Conservation (phyloP, 106 monocot species). For the Iris macrosiphon region DNA sequence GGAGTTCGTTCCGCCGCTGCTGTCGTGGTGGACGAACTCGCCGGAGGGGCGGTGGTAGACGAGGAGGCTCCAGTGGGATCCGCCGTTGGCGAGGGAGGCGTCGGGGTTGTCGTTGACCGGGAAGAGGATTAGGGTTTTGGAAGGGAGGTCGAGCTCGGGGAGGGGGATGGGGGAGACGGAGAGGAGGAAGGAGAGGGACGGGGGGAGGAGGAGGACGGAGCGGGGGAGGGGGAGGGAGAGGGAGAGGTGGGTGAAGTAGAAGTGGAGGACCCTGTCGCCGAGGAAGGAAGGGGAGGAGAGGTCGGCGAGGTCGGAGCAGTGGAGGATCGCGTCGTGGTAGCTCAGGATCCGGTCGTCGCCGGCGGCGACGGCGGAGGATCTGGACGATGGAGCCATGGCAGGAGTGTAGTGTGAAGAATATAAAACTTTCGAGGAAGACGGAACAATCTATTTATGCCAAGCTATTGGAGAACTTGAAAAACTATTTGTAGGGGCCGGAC, state of each 20-base stretch:
- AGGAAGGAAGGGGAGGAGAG: conserved; percentile 1
- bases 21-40: conserved; percentile 75
- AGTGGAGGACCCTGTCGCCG: conserved; percentile 14
- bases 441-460: too few species aligned
- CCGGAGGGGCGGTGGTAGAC: conserved; percentile 23
- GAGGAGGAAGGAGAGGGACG: conserved; percentile 8
- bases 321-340: conserved; percentile 13
- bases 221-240: neutral
- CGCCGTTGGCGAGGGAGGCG: conserved; percentile 37
- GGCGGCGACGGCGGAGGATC: too few species aligned
- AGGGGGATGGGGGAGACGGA: conserved; percentile 3
- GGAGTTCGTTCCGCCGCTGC: conserved; percentile 27
- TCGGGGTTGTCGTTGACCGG: conserved; percentile 33
- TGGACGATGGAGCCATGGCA: too few species aligned
- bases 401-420: too few species aligned
- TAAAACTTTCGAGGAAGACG: too few species aligned
- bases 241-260: conserved; percentile 15
- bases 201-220: neutral
- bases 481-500: too few species aligned
- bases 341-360: conserved; percentile 6
- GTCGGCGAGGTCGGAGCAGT: conserved; percentile 1
- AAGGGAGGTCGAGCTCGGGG: conserved; percentile 3
- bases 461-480: too few species aligned
- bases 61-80: conserved; percentile 81
- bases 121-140: conserved; percentile 15